A percentile compares a stretch with the other conserved stretches of the same genome.
Conservation (phyloP, 192 early-diverging fungal species). For the Radiomyces spectabilis region DNA sequence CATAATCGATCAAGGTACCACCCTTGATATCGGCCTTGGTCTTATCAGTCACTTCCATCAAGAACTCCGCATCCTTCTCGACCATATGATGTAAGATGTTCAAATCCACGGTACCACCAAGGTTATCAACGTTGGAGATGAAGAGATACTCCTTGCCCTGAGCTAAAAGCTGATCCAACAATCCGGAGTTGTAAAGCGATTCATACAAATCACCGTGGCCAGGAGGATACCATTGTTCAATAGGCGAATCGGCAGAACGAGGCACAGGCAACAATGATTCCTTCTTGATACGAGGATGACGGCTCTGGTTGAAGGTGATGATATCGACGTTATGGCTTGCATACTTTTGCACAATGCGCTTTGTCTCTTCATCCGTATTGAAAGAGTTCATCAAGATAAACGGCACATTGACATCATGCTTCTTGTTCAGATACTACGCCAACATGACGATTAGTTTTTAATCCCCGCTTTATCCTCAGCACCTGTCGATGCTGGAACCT, state of each 20-base stretch:
- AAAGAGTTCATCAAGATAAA: constrained; percentile 99
- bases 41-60: constrained; percentile 99
- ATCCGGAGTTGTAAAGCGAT: constrained; percentile 83
- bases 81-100: constrained; percentile 90
- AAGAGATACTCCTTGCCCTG: constrained; percentile 98
- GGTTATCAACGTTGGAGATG: constrained; percentile 98
- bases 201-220: constrained; percentile 99
- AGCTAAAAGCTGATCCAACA: constrained; percentile 86
- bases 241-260: constrained; percentile 55
- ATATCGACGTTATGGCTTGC: constrained; percentile 84
- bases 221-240: constrained; percentile 86
- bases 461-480: too few species aligned
- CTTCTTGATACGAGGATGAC: constrained; percentile 89
- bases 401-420: constrained; percentile 85
- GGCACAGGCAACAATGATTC: constrained; percentile 87
- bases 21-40: constrained; percentile 99
- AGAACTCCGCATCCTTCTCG: constrained; percentile 79
- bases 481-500: too few species aligned
- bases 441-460: too few species aligned
- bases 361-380: constrained; percentile 98
- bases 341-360: constrained; percentile 98
- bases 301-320: constrained; percentile 95
- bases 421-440: constrained; percentile 78
- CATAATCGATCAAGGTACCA: constrained; percentile 98
- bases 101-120: constrained; percentile 95